Base-by-base conservation (phyloP, 2,329 filamentous ascomycete species). In the Endothia cerciana region DNA sequence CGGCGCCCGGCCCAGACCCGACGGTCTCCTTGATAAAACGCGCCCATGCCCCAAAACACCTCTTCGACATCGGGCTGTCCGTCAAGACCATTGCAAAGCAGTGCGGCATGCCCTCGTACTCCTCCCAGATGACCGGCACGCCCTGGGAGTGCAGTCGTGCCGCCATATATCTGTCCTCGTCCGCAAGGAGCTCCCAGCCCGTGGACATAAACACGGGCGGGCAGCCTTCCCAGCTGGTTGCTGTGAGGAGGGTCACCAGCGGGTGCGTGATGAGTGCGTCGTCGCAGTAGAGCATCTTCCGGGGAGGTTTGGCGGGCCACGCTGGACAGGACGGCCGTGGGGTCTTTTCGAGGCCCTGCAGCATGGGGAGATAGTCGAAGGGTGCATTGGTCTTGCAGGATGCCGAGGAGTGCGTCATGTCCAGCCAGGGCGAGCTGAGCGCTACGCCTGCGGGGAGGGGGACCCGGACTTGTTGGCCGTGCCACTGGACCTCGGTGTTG, bases 71-170 rank as follows among this genome's bases (percentile, higher is more conserved):
- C 1, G 79, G 73, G 2, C 82, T 74, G 4, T 77, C 76, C 1
- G 81, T 76, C 64, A 92, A 77, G 1, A 91, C 69, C 69, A 87
- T 72, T 0, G 84, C 86, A 73, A 92, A 94, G 70, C 86, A 87
- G 77, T 94, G 91, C 63, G 92, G 91, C 91, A 94, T 94, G 3
- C 87, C 89, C 74, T 93, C 89, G 74, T 88, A 95, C 77, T 92
- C 86, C 74, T 91, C 87, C 72, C 88, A 90, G 3, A 86, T 81
- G 0, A 94, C 85, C 0, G 72, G 73, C 0, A 89, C 89, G 5
- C 85, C 87, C 56, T 90, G 85, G 8, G 72, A 69, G 19, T 80
- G 80, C 13, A 91, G 80, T 47, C 83, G 81, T 49, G 79, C 76
- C 0, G 88, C 90, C 2, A 92, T 73, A 62, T 86, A 86, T 69